Evolutionary conservation across 257 asterid species (phyloP), one percentile per base, ranked within the genome.

Genomic region (Datura wrightii): DNA sequence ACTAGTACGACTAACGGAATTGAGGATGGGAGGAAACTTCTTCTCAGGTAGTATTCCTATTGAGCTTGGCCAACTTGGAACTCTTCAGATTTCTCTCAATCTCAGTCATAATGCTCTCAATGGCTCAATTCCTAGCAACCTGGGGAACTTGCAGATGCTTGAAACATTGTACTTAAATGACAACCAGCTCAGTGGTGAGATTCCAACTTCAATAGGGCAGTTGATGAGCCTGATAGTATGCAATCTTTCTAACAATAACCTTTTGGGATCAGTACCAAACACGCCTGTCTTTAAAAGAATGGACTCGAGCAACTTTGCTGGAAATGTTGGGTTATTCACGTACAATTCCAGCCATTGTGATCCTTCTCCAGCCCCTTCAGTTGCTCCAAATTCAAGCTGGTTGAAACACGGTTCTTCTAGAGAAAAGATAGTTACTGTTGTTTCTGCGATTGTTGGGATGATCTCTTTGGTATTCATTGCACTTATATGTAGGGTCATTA

Each of bases 111-210:
- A 94, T 86, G 87, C 86, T 70, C 91, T 95, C 66, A 88, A 88
- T 2, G 98, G 97, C 80, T 82, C 71, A 31, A 92, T 95, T 48
- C 98, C 98, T 2, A 88, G 84, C 54, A 88, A 89, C 62, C 87
- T 94, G 4, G 98, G 96, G 70, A 92, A 89, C 78, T 86, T 95
- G 84, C 98, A 92, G 84, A 93, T 95, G 98, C 98, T 95, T 7
- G 96, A 92, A 83, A 85, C 90, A 13, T 94, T 95, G 42, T 95
- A 87, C 71, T 81, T 95, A 91, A 93, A 95, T 65, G 93, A 94
- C 83, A 95, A 95, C 82, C 88, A 90, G 83, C 93, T 95, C n/a
- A 85, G 53, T 62, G 98, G 98, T 50, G 97, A 92, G 86, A 94
- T 95, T 88, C 98, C 98, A 4, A 84, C 71, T 74, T 87, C 96